Base-by-base conservation (phyloP, 2,329 filamentous ascomycete species). In the Colletotrichum somersetense region DNA sequence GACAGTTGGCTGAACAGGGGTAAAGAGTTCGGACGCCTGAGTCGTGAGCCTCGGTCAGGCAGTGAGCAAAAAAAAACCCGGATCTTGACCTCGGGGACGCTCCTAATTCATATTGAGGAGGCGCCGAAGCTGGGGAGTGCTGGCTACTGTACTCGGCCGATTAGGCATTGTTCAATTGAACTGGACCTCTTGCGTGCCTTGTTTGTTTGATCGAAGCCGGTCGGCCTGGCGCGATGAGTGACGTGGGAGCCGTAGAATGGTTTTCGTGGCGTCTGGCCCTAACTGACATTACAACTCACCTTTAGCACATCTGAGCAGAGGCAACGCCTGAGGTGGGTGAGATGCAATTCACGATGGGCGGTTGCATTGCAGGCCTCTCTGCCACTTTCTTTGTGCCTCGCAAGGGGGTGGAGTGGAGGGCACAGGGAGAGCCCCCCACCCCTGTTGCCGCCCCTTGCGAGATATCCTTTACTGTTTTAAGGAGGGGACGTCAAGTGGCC, bases 1-100 rank as follows among this genome's bases (percentile, higher is more conserved):
- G 53, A 72, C 69, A 69, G 38, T 46, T 72, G 35, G 57, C 26
- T 46, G 38, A 46, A 44, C 66, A 59, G 52, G 53, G 65, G 69
- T 30, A 20, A 20, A 44, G 42, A 33, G 66, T 72, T 69, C 69
- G 69, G 59, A 72, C 58, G 48, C 61, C 55, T 72, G 69, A 72
- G 55, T 72, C 65, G 69, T 50, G 59, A 59, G 23, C 53, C 52
- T 56, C 35, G 53, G 59, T 52, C 57, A 55, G 14, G 62, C 53
- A 55, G 66, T 42, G 59, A 40, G 33, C 66, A 62, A 57, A 14
- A 40, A 40, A 40, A 40, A 12, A 40, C 11, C 58, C 44, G 23
- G 38, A 33, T 61, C 55, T 61, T 53, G 58, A 30, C 50, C 40
- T 38, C 33, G 56, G 38, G 26, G 23, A 46, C 52, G 44, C 30